Evolutionary conservation across 1,139 yeast species (phyloP).

Genomic region (Zygosaccharomyces pseudobailii): DNA sequence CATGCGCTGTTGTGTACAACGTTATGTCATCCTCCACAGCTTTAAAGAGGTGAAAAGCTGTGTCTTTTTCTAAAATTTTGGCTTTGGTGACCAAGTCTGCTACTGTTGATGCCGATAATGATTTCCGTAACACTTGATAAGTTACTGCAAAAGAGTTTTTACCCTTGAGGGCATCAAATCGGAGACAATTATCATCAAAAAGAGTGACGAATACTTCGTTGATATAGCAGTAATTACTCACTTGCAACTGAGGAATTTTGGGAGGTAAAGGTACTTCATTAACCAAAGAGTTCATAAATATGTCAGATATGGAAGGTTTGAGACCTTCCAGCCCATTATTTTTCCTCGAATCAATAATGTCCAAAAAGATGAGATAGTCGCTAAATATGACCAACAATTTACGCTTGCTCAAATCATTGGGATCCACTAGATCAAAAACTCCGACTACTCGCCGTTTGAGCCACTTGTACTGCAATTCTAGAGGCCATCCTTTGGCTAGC

Average conservation of each 20-base stretch:
- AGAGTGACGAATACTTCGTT: slow-evolving; percentile 47
- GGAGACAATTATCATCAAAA: slow-evolving; percentile 38
- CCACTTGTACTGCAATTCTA: slow-evolving; percentile 86
- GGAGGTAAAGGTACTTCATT: slow-evolving; percentile 75
- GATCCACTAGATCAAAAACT: slow-evolving; percentile 52
- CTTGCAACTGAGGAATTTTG: slow-evolving; percentile 63
- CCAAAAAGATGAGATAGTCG: slow-evolving; percentile 66
- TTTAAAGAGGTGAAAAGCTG: slow-evolving; percentile 82
- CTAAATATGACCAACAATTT: slow-evolving; percentile 70
- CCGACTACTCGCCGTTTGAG: slow-evolving; percentile 77
- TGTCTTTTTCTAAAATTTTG: slow-evolving; percentile 67
- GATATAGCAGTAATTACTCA: slow-evolving; percentile 65
- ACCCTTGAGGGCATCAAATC: slow-evolving; percentile 29
- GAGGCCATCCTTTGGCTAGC: slow-evolving; percentile 81
- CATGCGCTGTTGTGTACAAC: slow-evolving; percentile 79
- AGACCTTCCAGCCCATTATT: slow-evolving; percentile 32
- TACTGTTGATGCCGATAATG: slow-evolving; percentile 41
- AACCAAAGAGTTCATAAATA: slow-evolving; percentile 81
- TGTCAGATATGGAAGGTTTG: slow-evolving; percentile 66
- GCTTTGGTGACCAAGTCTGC: slow-evolving; percentile 72
- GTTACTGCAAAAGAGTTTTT: slow-evolving; percentile 20
- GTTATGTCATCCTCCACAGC: slow-evolving; percentile 39
- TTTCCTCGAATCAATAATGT: slow-evolving; percentile 36
- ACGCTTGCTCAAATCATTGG: slow-evolving; percentile 39
- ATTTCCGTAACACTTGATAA: slow-evolving; percentile 31